Conservation (phyloP, 2,329 filamentous ascomycete species). For the Penicillium hesseltinei region DNA sequence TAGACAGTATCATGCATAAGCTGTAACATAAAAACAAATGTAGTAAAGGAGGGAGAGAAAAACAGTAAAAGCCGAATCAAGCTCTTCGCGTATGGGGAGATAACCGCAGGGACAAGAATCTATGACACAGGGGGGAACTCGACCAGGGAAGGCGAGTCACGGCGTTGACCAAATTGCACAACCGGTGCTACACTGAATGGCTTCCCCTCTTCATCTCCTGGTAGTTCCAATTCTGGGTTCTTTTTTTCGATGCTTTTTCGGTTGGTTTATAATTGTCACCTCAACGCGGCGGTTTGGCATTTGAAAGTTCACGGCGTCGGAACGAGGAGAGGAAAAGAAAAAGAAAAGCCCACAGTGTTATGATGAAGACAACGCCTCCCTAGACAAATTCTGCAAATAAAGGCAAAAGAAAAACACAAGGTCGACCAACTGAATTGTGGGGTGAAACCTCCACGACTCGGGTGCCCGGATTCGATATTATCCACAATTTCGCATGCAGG, state of each 20-base stretch:
- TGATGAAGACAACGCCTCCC: constrained; percentile 46
- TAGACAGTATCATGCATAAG: constrained; percentile 34
- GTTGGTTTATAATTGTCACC: constrained; percentile 24
- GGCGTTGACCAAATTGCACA: constrained; percentile 12
- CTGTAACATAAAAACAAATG: constrained; percentile 31
- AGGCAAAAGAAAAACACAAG: constrained; percentile 31
- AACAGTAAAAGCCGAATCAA: constrained; percentile 20
- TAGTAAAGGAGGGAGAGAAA: constrained; percentile 15
- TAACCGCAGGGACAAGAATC: constrained; percentile 28
- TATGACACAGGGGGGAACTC: constrained; percentile 26
- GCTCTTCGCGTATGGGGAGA: constrained; percentile 26
- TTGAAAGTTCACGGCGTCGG: constrained; percentile 28
- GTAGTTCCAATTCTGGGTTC: constrained; percentile 3
- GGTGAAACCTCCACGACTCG: constrained; percentile 18
- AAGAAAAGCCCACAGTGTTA: constrained; percentile 40
- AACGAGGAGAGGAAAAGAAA: constrained; percentile 25
- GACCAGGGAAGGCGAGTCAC: constrained; percentile 10
- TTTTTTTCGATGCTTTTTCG: constrained; percentile 10
- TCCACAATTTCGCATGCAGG: constrained; percentile 38
- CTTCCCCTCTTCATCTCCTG: constrained; percentile 4
- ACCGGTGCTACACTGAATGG: constrained; percentile 16
- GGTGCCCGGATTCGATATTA: constrained; percentile 38
- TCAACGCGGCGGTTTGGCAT: constrained; percentile 14
- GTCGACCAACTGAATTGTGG: constrained; percentile 37
- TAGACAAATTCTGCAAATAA: constrained; percentile 45